These are phyloP conservation scores for Trametes cinnabarina DNA, from an alignment of 768 basidiomycete species.

Conservation along the genomic window DNA sequence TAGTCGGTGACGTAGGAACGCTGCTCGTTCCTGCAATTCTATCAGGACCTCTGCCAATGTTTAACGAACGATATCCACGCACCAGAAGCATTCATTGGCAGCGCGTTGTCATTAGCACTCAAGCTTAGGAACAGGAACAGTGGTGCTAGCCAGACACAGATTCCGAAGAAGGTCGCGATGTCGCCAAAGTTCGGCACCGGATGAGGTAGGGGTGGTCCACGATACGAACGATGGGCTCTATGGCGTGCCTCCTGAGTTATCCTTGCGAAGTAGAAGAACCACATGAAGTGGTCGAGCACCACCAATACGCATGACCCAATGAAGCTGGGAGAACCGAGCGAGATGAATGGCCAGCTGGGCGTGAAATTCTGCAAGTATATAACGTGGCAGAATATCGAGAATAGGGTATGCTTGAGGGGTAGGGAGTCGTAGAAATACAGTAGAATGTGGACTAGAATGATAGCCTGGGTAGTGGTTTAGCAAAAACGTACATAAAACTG, in stretches of 20 bases:
- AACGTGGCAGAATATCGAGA: constrained; percentile 81
- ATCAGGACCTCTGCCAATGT: not conserved
- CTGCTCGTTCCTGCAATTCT: constrained; percentile 11
- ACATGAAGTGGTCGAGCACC: constrained; percentile 87
- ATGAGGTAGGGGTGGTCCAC: constrained; percentile 35
- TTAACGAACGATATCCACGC: constrained; percentile 1
- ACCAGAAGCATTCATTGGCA: constrained; percentile 70
- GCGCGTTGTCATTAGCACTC: constrained; percentile 94
- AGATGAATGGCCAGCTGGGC: constrained; percentile 86
- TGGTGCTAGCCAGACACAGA: constrained; percentile 88
- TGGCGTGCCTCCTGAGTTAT: constrained; percentile 64
- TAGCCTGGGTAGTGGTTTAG: constrained; percentile 45
- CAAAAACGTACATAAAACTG: not conserved
- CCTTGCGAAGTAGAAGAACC: constrained; percentile 93
- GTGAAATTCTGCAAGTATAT: constrained; percentile 95
- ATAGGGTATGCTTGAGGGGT: constrained; percentile 68
- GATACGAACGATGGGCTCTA: constrained; percentile 43
- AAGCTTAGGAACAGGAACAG: constrained; percentile 93
- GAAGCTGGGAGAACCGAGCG: constrained; percentile 81
- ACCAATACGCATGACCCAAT: constrained; percentile 83
- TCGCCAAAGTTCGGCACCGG: constrained; percentile 52
- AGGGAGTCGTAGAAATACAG: constrained; percentile 81
- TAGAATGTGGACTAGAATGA: constrained; percentile 74
- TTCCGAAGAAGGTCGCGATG: constrained; percentile 79
- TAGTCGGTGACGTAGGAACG: constrained; percentile 24